These are phyloP conservation scores for Mycena galopus DNA, from an alignment of 768 basidiomycete species.

Conservation along the genomic window DNA sequence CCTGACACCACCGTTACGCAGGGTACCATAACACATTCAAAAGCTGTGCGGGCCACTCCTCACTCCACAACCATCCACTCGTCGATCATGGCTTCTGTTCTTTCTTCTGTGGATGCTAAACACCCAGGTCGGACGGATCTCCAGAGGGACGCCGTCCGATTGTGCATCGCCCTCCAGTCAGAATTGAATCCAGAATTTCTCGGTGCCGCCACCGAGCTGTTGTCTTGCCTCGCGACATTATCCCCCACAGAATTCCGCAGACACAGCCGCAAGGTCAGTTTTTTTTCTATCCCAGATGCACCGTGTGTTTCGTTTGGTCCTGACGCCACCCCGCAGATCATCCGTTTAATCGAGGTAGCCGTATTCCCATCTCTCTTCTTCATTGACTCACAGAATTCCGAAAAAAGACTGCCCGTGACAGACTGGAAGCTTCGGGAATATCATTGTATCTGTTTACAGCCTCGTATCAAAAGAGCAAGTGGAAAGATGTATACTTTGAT, in stretches of 20 bases:
- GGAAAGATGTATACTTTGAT: conserved; percentile 27
- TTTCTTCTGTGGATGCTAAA: background rate
- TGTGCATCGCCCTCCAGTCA: conserved; percentile 32
- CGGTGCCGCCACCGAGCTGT: conserved; percentile 22
- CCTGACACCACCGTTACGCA: conserved; percentile 5
- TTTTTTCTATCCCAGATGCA: conserved; percentile 1
- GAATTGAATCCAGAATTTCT: conserved; percentile 23
- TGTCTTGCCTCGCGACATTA: conserved; percentile 19
- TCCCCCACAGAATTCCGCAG: conserved; percentile 24
- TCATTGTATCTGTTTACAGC: conserved; percentile 28
- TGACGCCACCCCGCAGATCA: conserved; percentile 26
- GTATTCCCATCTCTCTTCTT: background rate
- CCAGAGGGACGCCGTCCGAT: conserved; percentile 21
- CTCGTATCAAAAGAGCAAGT: conserved; percentile 22
- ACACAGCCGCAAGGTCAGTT: conserved; percentile 31
- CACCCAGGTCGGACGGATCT: conserved; percentile 5
- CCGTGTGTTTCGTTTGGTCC: conserved; percentile 4
- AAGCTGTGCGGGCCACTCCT: conserved; percentile 16
- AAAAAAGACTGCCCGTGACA: conserved; percentile 29
- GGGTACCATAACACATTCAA: conserved; percentile 29
- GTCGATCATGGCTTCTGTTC: conserved; percentile 7
- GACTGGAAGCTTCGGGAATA: conserved; percentile 31
- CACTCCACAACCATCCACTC: conserved; percentile 24
- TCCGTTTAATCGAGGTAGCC: conserved; percentile 35
- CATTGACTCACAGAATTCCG: background rate